Percentiles rank a stretch among this genome's conserved stretches.
Conservation (phyloP, 2,329 filamentous ascomycete genomes). For the Alternaria longipes region DNA sequence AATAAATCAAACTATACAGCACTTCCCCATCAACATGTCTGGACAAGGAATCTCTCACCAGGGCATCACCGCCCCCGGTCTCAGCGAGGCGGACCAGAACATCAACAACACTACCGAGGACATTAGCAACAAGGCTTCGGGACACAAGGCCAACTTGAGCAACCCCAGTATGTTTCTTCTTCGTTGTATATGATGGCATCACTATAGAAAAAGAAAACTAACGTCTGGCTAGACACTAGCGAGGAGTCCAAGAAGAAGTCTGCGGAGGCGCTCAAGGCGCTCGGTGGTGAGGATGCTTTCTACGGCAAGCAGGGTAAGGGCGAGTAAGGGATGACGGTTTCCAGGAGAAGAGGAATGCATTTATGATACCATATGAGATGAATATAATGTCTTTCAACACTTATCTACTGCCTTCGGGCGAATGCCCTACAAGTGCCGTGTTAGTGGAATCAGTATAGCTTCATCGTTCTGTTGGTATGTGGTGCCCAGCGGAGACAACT, state of each 20-base stretch:
- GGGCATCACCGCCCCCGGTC: conserved; percentile 29
- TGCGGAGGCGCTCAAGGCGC: conserved; percentile 51
- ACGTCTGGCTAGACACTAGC: conserved; percentile 21
- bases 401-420: not conserved
- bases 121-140: conserved; percentile 32
- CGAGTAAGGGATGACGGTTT: conserved; percentile 33
- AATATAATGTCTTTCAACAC: conserved; percentile 8
- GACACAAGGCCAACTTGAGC: conserved; percentile 60
- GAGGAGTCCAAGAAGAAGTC: conserved; percentile 57
- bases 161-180: conserved; percentile 54
- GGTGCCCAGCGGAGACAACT: too few species aligned
- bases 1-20: not conserved
- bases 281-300: conserved; percentile 57
- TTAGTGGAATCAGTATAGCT: not conserved
- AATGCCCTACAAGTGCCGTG: not conserved
- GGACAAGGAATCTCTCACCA: conserved; percentile 16
- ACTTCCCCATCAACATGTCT: not conserved
- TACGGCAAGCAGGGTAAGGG: conserved; percentile 56
- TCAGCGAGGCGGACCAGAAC: conserved; percentile 31
- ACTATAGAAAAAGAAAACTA: not conserved
- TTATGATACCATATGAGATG: conserved; percentile 5
- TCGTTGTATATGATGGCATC: too few species aligned
- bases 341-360: not conserved
- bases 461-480: not conserved
- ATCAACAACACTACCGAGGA: conserved; percentile 37